Conservation (phyloP, 345 rosid species). For the Populus pruinosa region DNA sequence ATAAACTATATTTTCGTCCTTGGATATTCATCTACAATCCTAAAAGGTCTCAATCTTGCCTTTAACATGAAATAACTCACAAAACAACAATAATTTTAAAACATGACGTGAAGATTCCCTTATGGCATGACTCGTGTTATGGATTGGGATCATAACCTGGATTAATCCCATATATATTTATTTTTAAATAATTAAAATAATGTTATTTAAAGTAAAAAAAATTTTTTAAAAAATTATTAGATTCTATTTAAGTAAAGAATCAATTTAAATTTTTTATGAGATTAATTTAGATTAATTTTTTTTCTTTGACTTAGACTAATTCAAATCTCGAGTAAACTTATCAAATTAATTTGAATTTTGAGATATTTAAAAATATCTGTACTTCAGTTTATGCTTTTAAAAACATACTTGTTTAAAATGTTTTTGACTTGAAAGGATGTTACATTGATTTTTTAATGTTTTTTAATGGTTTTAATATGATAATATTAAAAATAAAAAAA, state of each 20-base stretch:
- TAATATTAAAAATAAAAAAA: too few species aligned
- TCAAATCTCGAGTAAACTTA: accelerated
- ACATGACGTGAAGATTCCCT: accelerated
- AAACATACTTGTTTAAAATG: too few species aligned
- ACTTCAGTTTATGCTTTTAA: accelerated
- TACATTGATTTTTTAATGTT: too few species aligned
- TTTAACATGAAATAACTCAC: too few species aligned
- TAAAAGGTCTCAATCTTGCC: too few species aligned
- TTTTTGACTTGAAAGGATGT: too few species aligned
- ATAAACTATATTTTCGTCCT: too few species aligned
- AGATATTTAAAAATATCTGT: accelerated
- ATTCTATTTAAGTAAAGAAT: accelerated
- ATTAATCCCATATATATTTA: too few species aligned
- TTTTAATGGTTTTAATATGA: accelerated
- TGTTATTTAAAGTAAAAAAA: accelerated
- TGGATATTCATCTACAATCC: too few species aligned
- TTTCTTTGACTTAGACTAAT: accelerated
- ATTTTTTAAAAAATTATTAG: too few species aligned
- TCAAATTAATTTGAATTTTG: accelerated
- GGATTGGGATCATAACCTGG: accelerated
- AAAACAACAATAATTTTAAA: too few species aligned
- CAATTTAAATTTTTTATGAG: accelerated
- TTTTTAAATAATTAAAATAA: too few species aligned
- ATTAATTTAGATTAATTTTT: accelerated
- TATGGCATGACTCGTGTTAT: accelerated